Evolutionary conservation across 345 rosid species (phyloP), one percentile per base, ranked within the genome.

Genomic region (Mallotus nudiflorus): DNA sequence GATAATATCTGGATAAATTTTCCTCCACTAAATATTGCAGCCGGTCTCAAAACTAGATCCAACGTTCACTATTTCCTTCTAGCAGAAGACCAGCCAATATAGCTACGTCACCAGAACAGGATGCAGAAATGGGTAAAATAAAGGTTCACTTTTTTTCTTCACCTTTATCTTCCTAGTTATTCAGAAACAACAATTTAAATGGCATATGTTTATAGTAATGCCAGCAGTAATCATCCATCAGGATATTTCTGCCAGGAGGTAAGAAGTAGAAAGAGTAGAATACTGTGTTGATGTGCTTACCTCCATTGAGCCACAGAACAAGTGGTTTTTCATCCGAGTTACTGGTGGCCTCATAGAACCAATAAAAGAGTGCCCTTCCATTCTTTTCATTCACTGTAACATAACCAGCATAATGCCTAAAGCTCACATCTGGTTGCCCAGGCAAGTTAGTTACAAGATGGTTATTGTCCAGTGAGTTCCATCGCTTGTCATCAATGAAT

Each of bases 301-400:
- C 98, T 87, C 98, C 98, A 81, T 91, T 93, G 37, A 93, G 96
- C 98, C 97, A 91, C 25, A 93, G 85, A 24, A 93, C 98, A 54
- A 93, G 70, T 56, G 98, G 96, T 45, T 87, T 93, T 59, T 83
- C 74, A 20, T 85, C 83, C 35, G 97, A 86, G 12, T 51, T 74
- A 65, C 72, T 52, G 55, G 74, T 72, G 75, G 94, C 89, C 77
- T 93, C 96, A 35, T 82, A 91, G 80, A 93, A 93, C 97, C 98
- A 93, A 72, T 93, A 91, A 72, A 93, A 93, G 68, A 93, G 85
- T 39, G 90, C 88, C 55, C 98, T 79, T 46, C 89, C 91, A 37
- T 85, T 85, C 35, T 56, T 66, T 71, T 85, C 84, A 72, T 83
- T 70, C 58, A 89, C 97, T 0, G 86, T 84, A 53, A 91, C 77